phyloP scores from a whole-genome alignment of 176 grass and related monocot species.

The Carex pumila region DNA sequence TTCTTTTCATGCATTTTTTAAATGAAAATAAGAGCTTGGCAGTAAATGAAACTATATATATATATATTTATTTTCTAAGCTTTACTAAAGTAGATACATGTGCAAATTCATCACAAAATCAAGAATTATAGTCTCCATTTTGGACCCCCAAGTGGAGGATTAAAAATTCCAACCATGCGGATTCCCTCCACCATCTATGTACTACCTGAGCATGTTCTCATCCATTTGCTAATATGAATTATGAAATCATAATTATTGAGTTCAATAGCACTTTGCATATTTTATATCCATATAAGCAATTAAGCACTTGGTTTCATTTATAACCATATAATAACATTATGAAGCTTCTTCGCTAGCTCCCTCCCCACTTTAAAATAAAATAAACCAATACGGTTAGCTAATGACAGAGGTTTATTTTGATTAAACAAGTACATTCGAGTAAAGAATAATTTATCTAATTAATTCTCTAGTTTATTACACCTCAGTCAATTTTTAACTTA shows the following conservation, averaged over 20 bases:
- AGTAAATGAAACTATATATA: background rate
- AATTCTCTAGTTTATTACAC: background rate
- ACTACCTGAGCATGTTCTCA: conserved; percentile 9
- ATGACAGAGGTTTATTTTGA: background rate
- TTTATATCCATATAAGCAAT: background rate
- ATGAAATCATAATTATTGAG: conserved; percentile 1
- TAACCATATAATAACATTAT: background rate
- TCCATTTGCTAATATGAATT: conserved; percentile 5
- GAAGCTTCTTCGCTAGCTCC: background rate
- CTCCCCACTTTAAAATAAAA: background rate
- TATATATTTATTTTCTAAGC: background rate
- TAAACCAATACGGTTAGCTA: background rate
- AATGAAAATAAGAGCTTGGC: background rate
- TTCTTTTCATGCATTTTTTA: background rate
- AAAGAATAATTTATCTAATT: background rate
- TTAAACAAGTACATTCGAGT: conserved; percentile 3
- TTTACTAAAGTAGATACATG: no score
- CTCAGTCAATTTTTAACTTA: background rate
- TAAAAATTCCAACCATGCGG: background rate
- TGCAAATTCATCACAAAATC: background rate
- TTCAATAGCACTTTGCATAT: background rate
- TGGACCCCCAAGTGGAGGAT: background rate
- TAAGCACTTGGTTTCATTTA: background rate
- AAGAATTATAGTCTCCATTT: background rate
- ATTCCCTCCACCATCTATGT: conserved; percentile 11